phyloP scores from a whole-genome alignment of 305 asterid genomes.

The Euphrasia arctica region DNA sequence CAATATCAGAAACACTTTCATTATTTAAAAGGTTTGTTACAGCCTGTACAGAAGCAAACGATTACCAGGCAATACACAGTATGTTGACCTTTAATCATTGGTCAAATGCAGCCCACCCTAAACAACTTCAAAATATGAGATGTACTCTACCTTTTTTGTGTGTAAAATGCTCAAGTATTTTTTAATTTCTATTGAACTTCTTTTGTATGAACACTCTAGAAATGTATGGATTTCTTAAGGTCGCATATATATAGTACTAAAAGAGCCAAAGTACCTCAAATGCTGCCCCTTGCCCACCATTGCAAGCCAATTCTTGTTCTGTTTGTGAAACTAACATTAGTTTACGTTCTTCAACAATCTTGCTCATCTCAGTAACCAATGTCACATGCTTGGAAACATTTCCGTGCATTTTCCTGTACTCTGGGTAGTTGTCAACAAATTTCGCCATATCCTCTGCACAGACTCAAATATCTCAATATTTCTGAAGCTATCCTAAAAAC shows the following conservation, averaged over 20 bases:
- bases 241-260: constrained; percentile 14
- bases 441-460: constrained; percentile 99
- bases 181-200: constrained; percentile 6
- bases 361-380: constrained; percentile 96
- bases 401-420: constrained; percentile 92
- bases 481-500: constrained; percentile 12
- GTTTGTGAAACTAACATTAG: constrained; percentile 96
- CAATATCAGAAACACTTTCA: constrained; percentile 81
- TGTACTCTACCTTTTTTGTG: background rate
- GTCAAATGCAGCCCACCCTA: background rate
- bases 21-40: constrained; percentile 80
- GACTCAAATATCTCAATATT: constrained; percentile 26
- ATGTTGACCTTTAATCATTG: constrained; percentile 3
- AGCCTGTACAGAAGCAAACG: constrained; percentile 67
- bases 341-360: constrained; percentile 91
- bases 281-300: constrained; percentile 99
- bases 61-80: constrained; percentile 14
- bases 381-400: constrained; percentile 99
- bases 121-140: background rate
- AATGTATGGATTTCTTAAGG: background rate
- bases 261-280: constrained; percentile 66
- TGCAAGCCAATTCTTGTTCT: constrained; percentile 98
- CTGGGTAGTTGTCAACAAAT: constrained; percentile 98
- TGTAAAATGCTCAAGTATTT: background rate
- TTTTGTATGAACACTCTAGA: background rate